Evolutionary conservation across 2,329 filamentous ascomycete genomes (phyloP).

Genomic region (Cryphonectria nitschkei): DNA sequence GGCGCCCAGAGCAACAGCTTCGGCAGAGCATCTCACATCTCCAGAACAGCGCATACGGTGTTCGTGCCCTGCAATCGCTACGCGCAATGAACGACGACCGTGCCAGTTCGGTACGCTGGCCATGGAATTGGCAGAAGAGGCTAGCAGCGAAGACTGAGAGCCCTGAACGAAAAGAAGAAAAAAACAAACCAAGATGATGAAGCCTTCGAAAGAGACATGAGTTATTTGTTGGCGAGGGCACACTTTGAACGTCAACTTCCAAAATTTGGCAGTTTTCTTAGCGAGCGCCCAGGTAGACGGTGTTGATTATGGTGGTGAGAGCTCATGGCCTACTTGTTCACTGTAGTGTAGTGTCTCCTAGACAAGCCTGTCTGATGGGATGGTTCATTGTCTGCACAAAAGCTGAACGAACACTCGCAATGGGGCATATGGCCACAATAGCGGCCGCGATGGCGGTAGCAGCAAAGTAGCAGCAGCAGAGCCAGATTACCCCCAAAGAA

Average conservation of each 20-base stretch:
- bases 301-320: background rate
- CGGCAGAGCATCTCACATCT: background rate
- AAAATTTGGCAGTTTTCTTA: background rate
- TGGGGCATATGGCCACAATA: background rate
- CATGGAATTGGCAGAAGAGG: background rate
- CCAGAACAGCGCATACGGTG: background rate
- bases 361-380: background rate
- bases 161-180: background rate
- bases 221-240: constrained; percentile 4
- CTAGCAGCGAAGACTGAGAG: background rate
- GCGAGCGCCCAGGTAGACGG: background rate
- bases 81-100: background rate
- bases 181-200: background rate
- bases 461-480: background rate
- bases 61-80: background rate
- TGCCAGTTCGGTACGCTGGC: background rate
- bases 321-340: background rate
- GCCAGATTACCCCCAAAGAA: background rate
- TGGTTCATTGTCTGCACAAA: background rate
- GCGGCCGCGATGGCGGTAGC: background rate
- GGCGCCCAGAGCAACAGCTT: background rate
- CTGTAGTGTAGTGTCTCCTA: background rate
- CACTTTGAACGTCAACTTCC: background rate
- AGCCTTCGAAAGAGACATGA: background rate
- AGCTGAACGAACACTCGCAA: background rate